These are phyloP conservation scores for Sugiyamaella lignohabitans DNA, from an alignment of 805 yeast genomes.

Conservation along the genomic window DNA sequence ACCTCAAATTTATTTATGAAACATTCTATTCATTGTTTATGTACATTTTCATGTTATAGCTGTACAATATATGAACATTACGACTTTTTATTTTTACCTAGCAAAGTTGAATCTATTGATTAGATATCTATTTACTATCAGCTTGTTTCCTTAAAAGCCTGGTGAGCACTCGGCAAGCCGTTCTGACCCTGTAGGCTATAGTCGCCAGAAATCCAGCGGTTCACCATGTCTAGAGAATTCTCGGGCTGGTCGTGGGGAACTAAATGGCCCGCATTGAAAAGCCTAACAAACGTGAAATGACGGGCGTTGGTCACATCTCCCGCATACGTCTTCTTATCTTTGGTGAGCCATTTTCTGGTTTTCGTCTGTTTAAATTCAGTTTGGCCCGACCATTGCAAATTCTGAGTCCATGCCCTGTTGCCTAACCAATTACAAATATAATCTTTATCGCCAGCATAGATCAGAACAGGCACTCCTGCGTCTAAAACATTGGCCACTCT, in stretches of 20 bases:
- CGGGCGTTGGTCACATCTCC: conserved; percentile 69
- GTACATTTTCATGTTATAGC: too few relatives aligned
- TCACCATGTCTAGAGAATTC: conserved; percentile 67
- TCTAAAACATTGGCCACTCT: conserved; percentile 55
- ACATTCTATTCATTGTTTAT: too few relatives aligned
- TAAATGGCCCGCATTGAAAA: conserved; percentile 86
- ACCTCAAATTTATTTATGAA: too few relatives aligned
- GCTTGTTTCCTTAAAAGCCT: too few relatives aligned
- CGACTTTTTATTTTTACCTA: too few relatives aligned
- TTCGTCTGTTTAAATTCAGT: conserved; percentile 40
- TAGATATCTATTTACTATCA: too few relatives aligned
- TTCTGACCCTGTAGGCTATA: conserved; percentile 32
- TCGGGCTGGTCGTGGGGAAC: conserved; percentile 80
- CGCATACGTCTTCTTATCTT: conserved; percentile 33
- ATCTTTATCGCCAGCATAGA: conserved; percentile 94
- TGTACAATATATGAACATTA: too few relatives aligned
- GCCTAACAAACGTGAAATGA: conserved; percentile 68
- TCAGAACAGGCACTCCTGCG: conserved; percentile 66
- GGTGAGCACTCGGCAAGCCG: not conserved
- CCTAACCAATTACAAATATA: conserved; percentile 93
- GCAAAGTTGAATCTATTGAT: too few relatives aligned
- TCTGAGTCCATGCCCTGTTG: conserved; percentile 74
- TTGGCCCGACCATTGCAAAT: conserved; percentile 56
- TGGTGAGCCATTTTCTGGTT: conserved; percentile 35
- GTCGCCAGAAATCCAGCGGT: conserved; percentile 64